phyloP scores from a whole-genome alignment of 306 rosid species.

The Oemleria cerasiformis region DNA sequence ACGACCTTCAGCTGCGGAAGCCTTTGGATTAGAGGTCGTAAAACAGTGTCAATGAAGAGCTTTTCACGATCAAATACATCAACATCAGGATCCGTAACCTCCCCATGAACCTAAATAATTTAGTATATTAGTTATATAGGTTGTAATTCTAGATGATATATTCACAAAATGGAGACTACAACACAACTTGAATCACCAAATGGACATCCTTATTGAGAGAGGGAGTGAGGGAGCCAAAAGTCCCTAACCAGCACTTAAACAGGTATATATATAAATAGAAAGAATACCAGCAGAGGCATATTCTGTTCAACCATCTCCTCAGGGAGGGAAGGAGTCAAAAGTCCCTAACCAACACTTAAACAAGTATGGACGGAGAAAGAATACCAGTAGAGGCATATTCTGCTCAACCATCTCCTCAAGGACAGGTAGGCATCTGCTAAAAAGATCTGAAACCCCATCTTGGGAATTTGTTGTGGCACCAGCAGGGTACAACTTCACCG shows the following conservation, averaged over 20 bases:
- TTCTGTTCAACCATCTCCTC: constrained; percentile 74
- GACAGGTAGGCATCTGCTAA: constrained; percentile 76
- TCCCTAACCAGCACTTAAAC: background rate
- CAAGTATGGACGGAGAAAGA: background rate
- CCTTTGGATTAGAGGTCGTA: constrained; percentile 63
- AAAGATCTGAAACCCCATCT: constrained; percentile 87
- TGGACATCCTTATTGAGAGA: background rate
- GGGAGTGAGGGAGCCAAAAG: background rate
- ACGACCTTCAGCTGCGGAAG: constrained; percentile 84
- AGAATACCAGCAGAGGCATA: constrained; percentile 71
- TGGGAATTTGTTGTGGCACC: constrained; percentile 96
- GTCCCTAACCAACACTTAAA: constrained; percentile 6
- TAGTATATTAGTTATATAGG: background rate
- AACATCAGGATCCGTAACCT: constrained; percentile 68
- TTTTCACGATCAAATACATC: constrained; percentile 88
- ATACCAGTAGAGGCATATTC: constrained; percentile 75
- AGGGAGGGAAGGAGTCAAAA: constrained; percentile 31
- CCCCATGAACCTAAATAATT: constrained; percentile 77
- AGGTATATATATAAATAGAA: background rate
- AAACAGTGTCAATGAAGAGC: constrained; percentile 76
- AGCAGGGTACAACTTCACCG: constrained; percentile 90
- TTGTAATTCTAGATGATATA: background rate
- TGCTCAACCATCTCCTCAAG: constrained; percentile 83
- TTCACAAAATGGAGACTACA: background rate
- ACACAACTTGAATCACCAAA: background rate